Conservation (phyloP, 768 basidiomycete genomes). For the Boletus tylopilopsis region DNA sequence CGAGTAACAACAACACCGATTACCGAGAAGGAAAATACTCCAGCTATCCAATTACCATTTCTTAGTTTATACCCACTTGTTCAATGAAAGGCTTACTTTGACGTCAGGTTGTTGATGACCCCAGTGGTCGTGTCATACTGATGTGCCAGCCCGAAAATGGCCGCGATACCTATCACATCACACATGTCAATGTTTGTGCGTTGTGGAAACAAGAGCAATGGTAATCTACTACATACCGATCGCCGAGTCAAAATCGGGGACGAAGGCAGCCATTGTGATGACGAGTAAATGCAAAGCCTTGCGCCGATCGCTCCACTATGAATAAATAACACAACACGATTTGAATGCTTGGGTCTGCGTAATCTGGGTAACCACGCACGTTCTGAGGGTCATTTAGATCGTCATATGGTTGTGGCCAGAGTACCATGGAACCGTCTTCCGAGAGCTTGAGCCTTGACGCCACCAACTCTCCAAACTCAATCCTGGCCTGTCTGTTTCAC, state of each 20-base stretch:
- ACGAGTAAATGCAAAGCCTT: constrained; percentile 47
- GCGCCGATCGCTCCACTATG: constrained; percentile 41
- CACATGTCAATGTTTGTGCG: background rate
- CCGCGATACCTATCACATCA: constrained; percentile 42
- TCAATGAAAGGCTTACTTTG: constrained; percentile 27
- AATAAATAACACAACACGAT: background rate
- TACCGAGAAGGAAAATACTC: constrained; percentile 48
- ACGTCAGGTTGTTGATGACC: constrained; percentile 50
- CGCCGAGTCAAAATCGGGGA: constrained; percentile 53
- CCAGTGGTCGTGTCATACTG: constrained; percentile 44
- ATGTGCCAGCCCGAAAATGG: constrained; percentile 43
- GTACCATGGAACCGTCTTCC: constrained; percentile 41
- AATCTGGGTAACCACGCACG: constrained; percentile 26
- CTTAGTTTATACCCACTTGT: background rate
- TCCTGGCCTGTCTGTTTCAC: constrained; percentile 38
- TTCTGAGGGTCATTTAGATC: constrained; percentile 53
- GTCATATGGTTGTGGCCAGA: constrained; percentile 54
- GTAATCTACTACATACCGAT: constrained; percentile 35
- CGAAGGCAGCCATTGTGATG: constrained; percentile 48
- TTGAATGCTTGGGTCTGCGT: background rate
- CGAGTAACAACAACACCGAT: background rate
- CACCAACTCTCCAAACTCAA: constrained; percentile 47
- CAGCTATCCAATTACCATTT: constrained; percentile 23
- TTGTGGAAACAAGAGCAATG: too few relatives aligned
- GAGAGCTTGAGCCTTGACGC: constrained; percentile 46